Percentiles rank a stretch among this genome's conserved stretches.
phyloP scores from a whole-genome alignment of 1,139 yeast genomes.

The Diutina catenulata region DNA sequence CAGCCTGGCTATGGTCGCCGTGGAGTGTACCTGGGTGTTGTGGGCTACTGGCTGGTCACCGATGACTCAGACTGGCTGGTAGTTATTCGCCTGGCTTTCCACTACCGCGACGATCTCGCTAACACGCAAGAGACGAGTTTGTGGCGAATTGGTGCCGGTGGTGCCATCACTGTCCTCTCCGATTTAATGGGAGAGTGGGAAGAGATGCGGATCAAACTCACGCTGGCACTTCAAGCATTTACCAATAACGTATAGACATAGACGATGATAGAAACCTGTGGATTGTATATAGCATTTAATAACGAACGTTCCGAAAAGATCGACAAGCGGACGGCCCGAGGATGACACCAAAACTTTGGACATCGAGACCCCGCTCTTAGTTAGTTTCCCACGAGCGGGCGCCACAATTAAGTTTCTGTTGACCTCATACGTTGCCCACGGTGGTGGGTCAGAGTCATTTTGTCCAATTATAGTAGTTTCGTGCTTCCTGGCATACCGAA shows the following conservation, averaged over 20 bases:
- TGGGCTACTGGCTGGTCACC: conserved; percentile 89
- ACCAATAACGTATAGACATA: neutral
- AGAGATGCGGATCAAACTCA: conserved; percentile 75
- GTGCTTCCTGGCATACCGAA: too few relatives aligned
- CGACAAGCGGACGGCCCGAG: too few relatives aligned
- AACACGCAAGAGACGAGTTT: conserved; percentile 16
- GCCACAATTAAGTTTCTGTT: too few relatives aligned
- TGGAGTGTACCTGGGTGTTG: conserved; percentile 89
- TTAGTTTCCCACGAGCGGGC: too few relatives aligned
- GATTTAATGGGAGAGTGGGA: conserved; percentile 79
- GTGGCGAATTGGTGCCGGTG: conserved; percentile 97
- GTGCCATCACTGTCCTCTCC: conserved; percentile 89
- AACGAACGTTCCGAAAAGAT: too few relatives aligned
- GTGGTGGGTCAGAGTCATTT: too few relatives aligned
- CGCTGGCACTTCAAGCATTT: conserved; percentile 62
- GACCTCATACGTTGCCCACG: too few relatives aligned
- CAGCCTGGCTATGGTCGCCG: conserved; percentile 40
- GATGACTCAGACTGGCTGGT: conserved; percentile 96
- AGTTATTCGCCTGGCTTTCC: conserved; percentile 72
- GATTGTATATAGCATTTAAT: too few relatives aligned
- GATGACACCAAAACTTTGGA: too few relatives aligned
- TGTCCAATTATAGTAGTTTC: too few relatives aligned
- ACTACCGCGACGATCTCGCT: conserved; percentile 41
- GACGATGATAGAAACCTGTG: too few relatives aligned
- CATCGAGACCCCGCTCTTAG: too few relatives aligned